Conservation (phyloP, 148 eudicot genomes). For the Salicornia ramosissima region DNA sequence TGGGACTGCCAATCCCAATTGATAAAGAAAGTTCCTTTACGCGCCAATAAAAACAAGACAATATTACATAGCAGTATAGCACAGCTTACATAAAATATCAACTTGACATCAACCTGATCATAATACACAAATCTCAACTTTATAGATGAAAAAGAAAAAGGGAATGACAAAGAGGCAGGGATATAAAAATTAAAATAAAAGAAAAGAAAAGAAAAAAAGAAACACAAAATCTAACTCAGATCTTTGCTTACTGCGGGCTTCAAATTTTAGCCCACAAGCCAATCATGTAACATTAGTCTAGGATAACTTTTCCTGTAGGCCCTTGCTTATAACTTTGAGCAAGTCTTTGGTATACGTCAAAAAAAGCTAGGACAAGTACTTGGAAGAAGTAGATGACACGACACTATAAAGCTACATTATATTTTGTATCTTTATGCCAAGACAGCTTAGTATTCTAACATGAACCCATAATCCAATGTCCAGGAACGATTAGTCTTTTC, state of each 20-base stretch:
- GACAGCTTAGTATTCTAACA: not conserved
- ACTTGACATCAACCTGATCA: not conserved
- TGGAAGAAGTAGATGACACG: not conserved
- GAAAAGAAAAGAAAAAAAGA: not conserved
- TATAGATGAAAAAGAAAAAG: not conserved
- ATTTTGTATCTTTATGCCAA: not conserved
- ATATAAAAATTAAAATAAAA: too few species aligned
- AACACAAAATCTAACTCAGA: not conserved
- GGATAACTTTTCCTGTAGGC: not conserved
- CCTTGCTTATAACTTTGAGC: not conserved
- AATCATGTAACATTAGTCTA: not conserved
- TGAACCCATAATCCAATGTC: not conserved
- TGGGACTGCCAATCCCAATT: not conserved
- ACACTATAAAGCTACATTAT: not conserved
- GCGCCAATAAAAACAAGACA: not conserved
- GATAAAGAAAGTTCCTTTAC: not conserved
- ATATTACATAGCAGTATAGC: not conserved
- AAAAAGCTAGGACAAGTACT: conserved; percentile 4
- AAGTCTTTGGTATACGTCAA: not conserved
- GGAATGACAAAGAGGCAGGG: not conserved
- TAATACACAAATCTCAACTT: not conserved
- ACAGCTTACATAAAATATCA: too few species aligned
- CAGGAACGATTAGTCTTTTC: not conserved
- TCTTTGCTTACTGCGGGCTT: not conserved
- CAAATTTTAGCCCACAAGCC: not conserved